These are phyloP conservation scores for Dioscorea alata DNA, from an alignment of 106 monocot species.

Conservation along the genomic window DNA sequence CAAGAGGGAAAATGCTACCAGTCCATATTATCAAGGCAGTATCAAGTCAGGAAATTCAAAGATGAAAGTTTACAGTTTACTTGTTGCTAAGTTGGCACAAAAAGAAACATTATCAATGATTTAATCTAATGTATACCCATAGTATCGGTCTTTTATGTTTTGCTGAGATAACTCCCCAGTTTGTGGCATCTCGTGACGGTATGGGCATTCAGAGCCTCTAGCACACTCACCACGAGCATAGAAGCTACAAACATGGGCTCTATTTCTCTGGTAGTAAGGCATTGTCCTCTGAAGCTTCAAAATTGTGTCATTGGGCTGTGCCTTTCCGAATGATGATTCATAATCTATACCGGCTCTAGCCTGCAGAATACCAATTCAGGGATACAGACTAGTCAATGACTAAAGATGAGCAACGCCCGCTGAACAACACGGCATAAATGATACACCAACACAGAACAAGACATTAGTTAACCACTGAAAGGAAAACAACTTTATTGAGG, in stretches of 20 bases:
- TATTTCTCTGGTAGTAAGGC: conserved; percentile 94
- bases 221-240: conserved; percentile 97
- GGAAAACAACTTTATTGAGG: no score
- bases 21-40: no score
- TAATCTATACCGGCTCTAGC: conserved; percentile 97
- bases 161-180: conserved; percentile 94
- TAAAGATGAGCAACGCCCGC: no score
- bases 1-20: no score
- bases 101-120: no score
- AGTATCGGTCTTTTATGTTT: conserved; percentile 99
- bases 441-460: no score
- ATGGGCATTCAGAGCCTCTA: conserved; percentile 93
- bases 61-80: no score
- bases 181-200: conserved; percentile 96
- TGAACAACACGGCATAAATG: no score
- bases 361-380: conserved; percentile 20
- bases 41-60: no score
- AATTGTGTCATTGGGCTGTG: conserved; percentile 85
- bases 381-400: no score
- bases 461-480: no score
- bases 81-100: no score
- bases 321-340: conserved; percentile 91
- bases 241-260: conserved; percentile 98
- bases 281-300: conserved; percentile 99
- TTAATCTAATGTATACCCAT: conserved; percentile 55